Percentiles rank a stretch among this genome's conserved stretches.
These are phyloP conservation scores for Penicillium decumbens DNA, from an alignment of 2,329 filamentous ascomycete genomes.

Conservation along the genomic window DNA sequence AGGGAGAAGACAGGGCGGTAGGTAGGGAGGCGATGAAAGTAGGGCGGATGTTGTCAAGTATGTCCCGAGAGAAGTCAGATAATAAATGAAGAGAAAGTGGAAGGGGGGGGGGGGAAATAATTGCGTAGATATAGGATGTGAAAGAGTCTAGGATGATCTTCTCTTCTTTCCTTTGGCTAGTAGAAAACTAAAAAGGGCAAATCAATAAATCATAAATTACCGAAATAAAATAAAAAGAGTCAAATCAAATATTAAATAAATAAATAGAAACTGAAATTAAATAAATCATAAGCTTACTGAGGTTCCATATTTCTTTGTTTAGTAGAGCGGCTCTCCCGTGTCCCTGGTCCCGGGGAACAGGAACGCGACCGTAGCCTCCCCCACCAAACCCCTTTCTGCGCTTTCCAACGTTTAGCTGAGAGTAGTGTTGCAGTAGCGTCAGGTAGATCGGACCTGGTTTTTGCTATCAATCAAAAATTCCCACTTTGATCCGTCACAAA, in stretches of 20 bases:
- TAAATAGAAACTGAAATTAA: constrained; percentile 8
- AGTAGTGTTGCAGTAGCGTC: constrained; percentile 11
- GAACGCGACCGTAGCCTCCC: constrained; percentile 21
- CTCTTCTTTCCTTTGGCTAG: constrained; percentile 7
- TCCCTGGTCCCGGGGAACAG: constrained; percentile 31
- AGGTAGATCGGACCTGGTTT: constrained; percentile 9
- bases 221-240: constrained; percentile 1
- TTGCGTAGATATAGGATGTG: constrained; percentile 32
- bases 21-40: constrained; percentile 14
- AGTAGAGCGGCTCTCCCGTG: constrained; percentile 34
- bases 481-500: constrained; percentile 22
- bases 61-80: background rate
- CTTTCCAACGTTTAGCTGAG: constrained; percentile 18
- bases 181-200: constrained; percentile 1
- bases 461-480: constrained; percentile 12
- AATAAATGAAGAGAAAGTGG: constrained; percentile 24
- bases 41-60: constrained; percentile 3
- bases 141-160: constrained; percentile 8
- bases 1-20: constrained; percentile 28
- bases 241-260: constrained; percentile 5
- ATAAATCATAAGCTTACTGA: constrained; percentile 11
- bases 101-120: constrained; percentile 25
- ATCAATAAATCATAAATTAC: constrained; percentile 11
- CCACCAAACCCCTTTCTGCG: constrained; percentile 23
- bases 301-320: constrained; percentile 22